phyloP scores from a whole-genome alignment of 2,329 filamentous ascomycete species.

The Alternaria viburni region DNA sequence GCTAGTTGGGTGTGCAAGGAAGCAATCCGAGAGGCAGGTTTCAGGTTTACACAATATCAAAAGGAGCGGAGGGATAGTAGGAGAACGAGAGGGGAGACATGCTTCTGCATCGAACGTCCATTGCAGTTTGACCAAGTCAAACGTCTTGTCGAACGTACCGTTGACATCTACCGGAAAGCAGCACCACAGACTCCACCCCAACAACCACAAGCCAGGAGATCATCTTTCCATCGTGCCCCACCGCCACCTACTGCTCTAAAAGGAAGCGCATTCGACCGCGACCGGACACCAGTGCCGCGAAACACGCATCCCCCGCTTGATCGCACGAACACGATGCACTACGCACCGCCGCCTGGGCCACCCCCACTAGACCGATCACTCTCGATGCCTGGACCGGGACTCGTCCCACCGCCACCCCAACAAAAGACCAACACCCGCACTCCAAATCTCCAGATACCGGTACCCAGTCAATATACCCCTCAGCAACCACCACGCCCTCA shows the following conservation, averaged over 20 bases:
- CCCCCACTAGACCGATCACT: conserved; percentile 35
- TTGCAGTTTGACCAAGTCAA: conserved; percentile 46
- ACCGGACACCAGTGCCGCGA: conserved; percentile 30
- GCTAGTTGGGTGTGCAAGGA: conserved; percentile 49
- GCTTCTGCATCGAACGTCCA: conserved; percentile 43
- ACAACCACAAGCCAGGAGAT: conserved; percentile 18
- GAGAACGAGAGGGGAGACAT: conserved; percentile 44
- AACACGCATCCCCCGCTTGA: conserved; percentile 27
- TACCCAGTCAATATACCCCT: conserved; percentile 7
- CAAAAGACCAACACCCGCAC: conserved; percentile 15
- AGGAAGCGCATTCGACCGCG: conserved; percentile 23
- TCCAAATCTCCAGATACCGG: conserved; percentile 22
- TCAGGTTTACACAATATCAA: conserved; percentile 38
- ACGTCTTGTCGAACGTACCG: conserved; percentile 47
- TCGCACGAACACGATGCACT: conserved; percentile 26
- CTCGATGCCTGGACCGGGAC: conserved; percentile 31
- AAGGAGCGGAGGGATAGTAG: conserved; percentile 40
- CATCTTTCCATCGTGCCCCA: conserved; percentile 31
- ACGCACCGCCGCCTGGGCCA: conserved; percentile 17
- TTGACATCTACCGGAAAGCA: conserved; percentile 43
- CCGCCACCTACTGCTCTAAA: conserved; percentile 8
- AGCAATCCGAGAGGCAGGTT: conserved; percentile 44
- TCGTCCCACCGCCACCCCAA: conserved; percentile 15
- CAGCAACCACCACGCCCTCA: conserved; percentile 8
- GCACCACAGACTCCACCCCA: conserved; percentile 19